These are phyloP conservation scores for Rostrohypoxylon terebratum DNA, from an alignment of 495 filamentous ascomycete genomes.

Conservation along the genomic window DNA sequence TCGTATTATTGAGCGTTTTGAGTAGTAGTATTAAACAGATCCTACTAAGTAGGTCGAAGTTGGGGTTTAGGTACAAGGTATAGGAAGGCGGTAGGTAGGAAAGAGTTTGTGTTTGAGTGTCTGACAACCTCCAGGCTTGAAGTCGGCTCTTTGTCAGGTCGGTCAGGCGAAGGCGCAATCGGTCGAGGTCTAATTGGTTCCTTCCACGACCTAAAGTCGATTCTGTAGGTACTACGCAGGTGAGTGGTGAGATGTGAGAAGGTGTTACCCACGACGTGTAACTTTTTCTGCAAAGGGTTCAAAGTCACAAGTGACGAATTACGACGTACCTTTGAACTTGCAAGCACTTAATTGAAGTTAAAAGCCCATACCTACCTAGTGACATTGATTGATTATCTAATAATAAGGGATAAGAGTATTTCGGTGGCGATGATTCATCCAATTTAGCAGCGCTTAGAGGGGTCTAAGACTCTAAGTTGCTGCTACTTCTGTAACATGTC, in stretches of 20 bases:
- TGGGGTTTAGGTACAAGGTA: neutral
- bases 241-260: neutral
- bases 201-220: neutral
- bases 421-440: neutral
- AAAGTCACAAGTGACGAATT: neutral
- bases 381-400: neutral
- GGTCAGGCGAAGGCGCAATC: constrained; percentile 9
- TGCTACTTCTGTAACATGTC: neutral
- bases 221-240: neutral
- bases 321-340: constrained; percentile 4
- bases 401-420: neutral
- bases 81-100: neutral
- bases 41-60: too few relatives aligned
- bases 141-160: neutral
- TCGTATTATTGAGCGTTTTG: neutral
- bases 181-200: neutral
- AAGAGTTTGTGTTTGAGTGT: neutral
- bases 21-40: too few relatives aligned
- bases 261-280: neutral
- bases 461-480: neutral
- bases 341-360: neutral
- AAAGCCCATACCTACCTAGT: too few relatives aligned
- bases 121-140: neutral
- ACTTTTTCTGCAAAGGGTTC: too few relatives aligned
- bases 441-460: neutral